Evolutionary conservation across 179 eudicot species (phyloP).

Genomic region (Actinidia polygama): DNA sequence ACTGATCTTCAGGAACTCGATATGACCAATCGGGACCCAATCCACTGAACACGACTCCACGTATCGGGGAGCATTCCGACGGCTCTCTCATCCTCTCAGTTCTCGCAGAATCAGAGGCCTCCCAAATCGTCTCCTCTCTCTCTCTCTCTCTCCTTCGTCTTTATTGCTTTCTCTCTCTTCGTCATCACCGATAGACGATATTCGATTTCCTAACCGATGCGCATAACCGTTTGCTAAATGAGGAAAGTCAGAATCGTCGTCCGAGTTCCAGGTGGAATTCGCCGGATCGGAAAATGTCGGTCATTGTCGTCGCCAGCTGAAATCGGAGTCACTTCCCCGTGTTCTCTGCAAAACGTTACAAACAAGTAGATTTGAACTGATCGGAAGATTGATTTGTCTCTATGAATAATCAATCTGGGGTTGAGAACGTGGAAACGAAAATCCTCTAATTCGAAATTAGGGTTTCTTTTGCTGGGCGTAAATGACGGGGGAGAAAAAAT

Average conservation of each 20-base stretch:
- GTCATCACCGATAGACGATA: conserved; percentile 45
- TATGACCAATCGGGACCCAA: conserved; percentile 65
- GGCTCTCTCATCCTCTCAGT: conserved; percentile 69
- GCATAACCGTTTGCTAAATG: too few relatives aligned
- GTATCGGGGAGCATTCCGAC: conserved; percentile 72
- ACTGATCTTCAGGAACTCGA: conserved; percentile 64
- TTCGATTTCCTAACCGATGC: too few relatives aligned
- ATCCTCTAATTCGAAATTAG: background rate
- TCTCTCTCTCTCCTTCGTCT: conserved; percentile 47
- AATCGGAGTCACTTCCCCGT: background rate
- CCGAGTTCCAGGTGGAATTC: background rate
- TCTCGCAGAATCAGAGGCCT: conserved; percentile 58
- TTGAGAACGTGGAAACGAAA: background rate
- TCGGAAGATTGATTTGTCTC: too few relatives aligned
- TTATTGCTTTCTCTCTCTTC: conserved; percentile 30
- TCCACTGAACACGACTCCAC: conserved; percentile 61
- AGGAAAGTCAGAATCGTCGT: too few relatives aligned
- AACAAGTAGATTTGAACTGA: too few relatives aligned
- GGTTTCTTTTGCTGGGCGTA: background rate
- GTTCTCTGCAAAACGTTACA: too few relatives aligned
- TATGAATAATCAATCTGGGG: too few relatives aligned
- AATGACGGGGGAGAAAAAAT: background rate
- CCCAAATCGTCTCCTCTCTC: conserved; percentile 50
- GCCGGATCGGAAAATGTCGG: background rate
- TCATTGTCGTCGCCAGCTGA: background rate